A percentile compares a stretch with the other conserved stretches of the same genome.
Conservation (phyloP, 2,329 filamentous ascomycete genomes). For the Thielaviopsis ethacetica region DNA sequence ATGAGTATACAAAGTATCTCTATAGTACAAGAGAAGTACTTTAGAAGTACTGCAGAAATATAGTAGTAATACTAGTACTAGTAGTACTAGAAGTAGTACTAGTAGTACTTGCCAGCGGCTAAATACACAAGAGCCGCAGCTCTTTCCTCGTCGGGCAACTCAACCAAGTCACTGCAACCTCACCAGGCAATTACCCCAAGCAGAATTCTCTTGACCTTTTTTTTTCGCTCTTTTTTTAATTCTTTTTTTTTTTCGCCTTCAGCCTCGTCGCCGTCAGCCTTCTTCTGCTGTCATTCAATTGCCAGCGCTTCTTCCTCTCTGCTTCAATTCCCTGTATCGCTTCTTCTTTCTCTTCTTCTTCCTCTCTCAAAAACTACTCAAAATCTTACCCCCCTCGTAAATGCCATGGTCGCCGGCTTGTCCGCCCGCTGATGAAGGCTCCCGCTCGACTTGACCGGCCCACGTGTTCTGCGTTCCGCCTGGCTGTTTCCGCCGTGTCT, state of each 20-base stretch:
- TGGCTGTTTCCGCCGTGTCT: conserved; percentile 24
- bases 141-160: background rate
- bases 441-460: conserved; percentile 42
- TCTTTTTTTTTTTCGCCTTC: background rate
- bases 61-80: too few species aligned
- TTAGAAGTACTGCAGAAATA: too few species aligned
- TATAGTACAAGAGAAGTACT: too few species aligned
- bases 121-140: background rate
- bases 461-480: conserved; percentile 39
- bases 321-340: too few species aligned
- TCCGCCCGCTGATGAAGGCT: conserved; percentile 37
- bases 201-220: background rate
- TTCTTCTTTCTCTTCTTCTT: too few species aligned
- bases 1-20: too few species aligned
- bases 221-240: background rate
- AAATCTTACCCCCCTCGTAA: background rate
- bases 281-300: background rate
- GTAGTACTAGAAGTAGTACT: too few species aligned
- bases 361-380: background rate
- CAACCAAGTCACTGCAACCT: too few species aligned
- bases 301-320: background rate
- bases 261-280: background rate
- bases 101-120: too few species aligned
- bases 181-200: background rate
- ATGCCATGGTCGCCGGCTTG: conserved; percentile 18